Percentiles rank a stretch among this genome's conserved stretches.
phyloP scores from a whole-genome alignment of 2,329 filamentous ascomycete genomes.

The Penicillium griseofulvum region DNA sequence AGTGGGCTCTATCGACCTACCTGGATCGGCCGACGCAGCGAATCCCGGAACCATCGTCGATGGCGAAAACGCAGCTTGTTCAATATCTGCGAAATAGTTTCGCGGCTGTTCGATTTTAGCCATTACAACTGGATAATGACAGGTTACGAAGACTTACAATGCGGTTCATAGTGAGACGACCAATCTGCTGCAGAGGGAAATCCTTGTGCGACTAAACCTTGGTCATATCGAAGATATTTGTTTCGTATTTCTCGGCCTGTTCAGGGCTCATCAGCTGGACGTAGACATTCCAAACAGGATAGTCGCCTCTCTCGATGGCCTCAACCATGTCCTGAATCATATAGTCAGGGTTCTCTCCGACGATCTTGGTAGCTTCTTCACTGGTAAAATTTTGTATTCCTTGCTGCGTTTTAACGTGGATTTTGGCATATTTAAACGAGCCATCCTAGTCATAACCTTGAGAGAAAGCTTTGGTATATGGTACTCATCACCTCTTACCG shows the following conservation, averaged over 20 bases:
- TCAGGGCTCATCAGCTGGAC: conserved; percentile 70
- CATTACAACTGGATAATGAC: too few species aligned
- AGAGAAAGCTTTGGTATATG: neutral
- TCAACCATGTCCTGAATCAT: conserved; percentile 71
- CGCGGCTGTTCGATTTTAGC: conserved; percentile 26
- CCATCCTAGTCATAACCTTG: conserved; percentile 45
- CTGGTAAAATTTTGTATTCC: conserved; percentile 52
- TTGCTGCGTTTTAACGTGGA: conserved; percentile 46
- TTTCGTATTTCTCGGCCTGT: conserved; percentile 72
- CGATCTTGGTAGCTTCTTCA: conserved; percentile 71
- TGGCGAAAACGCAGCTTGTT: conserved; percentile 66
- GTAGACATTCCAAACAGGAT: conserved; percentile 73
- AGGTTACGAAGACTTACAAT: too few species aligned
- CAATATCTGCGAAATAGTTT: conserved; percentile 66
- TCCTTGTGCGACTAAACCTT: conserved; percentile 78
- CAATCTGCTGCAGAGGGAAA: conserved; percentile 71
- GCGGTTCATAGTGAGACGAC: conserved; percentile 54
- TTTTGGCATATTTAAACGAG: conserved; percentile 60
- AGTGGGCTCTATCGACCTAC: conserved; percentile 10
- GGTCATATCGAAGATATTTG: conserved; percentile 79
- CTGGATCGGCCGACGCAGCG: conserved; percentile 61
- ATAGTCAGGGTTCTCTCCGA: conserved; percentile 72
- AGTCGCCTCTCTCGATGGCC: conserved; percentile 67
- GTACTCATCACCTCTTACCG: conserved; percentile 19
- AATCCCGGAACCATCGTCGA: conserved; percentile 64